These are phyloP conservation scores for Candida krabiensis DNA, from an alignment of 805 yeast species.

Conservation along the genomic window DNA sequence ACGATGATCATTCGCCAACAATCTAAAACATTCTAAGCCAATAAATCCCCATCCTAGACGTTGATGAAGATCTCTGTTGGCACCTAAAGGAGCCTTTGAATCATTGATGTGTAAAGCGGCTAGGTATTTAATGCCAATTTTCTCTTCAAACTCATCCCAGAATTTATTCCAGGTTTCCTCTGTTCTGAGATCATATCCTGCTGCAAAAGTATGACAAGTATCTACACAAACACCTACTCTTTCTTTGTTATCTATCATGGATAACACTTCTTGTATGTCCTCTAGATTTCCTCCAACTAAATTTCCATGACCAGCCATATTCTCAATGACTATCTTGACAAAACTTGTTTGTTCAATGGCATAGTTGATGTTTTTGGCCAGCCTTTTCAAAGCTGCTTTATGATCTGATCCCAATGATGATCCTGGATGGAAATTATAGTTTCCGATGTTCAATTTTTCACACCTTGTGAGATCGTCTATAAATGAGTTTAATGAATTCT, in stretches of 20 bases:
- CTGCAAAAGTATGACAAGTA: conserved; percentile 95
- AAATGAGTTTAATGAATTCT: conserved; percentile 73
- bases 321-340: conserved; percentile 89
- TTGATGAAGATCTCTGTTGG: conserved; percentile 90
- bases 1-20: conserved; percentile 66
- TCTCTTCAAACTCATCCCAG: conserved; percentile 73
- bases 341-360: conserved; percentile 72
- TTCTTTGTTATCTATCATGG: conserved; percentile 70
- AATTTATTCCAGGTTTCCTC: conserved; percentile 58
- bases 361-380: conserved; percentile 77
- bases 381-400: conserved; percentile 56
- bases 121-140: conserved; percentile 73
- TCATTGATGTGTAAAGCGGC: conserved; percentile 88
- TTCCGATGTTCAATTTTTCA: conserved; percentile 79
- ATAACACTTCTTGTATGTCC: conserved; percentile 75
- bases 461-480: conserved; percentile 86
- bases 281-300: conserved; percentile 79
- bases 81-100: conserved; percentile 89
- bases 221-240: conserved; percentile 96
- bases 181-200: conserved; percentile 85
- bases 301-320: conserved; percentile 97
- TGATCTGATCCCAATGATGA: conserved; percentile 75
- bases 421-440: conserved; percentile 93
- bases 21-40: conserved; percentile 81
- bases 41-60: conserved; percentile 85